Base-by-base conservation (phyloP, 352 stramenopile genomes). In the Globisporangium splendens region DNA sequence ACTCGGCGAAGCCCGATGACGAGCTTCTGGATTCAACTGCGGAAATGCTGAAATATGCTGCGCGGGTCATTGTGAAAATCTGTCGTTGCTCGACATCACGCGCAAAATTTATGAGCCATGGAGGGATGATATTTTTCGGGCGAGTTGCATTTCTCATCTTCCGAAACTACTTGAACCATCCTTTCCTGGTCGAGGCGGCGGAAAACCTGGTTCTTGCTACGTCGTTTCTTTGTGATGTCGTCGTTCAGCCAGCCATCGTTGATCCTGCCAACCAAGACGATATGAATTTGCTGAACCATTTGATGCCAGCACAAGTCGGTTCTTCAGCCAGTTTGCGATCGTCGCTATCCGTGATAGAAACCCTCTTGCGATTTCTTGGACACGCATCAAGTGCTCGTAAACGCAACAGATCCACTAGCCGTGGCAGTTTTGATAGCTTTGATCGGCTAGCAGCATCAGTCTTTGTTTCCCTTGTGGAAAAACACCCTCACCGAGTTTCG, bases 31-130 rank as follows among this genome's bases (percentile, higher is more conserved):
- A 21, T 35, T 35, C 28, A 11, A 11, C 28, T 10, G 56, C 42
- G 1, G 61, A 73, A 43, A 66, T 58, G 48, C 65, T 76, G 3
- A 43, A 64, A 18, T 44, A 56, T 18, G 69, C 69, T 1, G 49
- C 65, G 13, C 65, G 69, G 17, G 56, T 60, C 1, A 52, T 71
- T n/a, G 62, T 55, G 4, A 73, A 76, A 47, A 66, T 76, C 15
- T 48, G 56, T 13, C 62, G 69, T 11, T 52, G 57, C 12, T 21
- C 50, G 1, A 51, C 51, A 0, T 55, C 69, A 1, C 20, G 55
- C 8, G 46, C 63, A 8, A 72, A 66, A 21, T 72, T 76, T n/a
- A 20, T 65, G 7, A 57, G 62, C 1, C 69, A 76, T 28, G 53
- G 57, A 14, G 69, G 69, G 14, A 52, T 73, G 20, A 13, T 18